Conservation (phyloP, 2,329 filamentous ascomycete genomes). For the Aureobasidium vineae region DNA sequence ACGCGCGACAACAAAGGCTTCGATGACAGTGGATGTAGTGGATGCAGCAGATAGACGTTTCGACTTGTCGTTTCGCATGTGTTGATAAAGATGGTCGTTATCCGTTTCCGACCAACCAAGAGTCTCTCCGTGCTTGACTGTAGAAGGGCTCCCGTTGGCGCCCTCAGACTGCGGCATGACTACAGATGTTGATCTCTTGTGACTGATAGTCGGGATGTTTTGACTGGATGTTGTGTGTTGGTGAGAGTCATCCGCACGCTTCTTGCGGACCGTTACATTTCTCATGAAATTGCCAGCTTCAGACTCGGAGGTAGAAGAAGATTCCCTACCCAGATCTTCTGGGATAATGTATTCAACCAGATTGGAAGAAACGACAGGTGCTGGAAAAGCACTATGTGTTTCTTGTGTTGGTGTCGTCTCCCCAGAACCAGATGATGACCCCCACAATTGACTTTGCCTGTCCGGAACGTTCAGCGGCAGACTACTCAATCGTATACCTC, state of each 20-base stretch:
- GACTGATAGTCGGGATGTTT: neutral
- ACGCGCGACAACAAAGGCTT: constrained; percentile 55
- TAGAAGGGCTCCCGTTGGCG: constrained; percentile 38
- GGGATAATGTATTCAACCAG: neutral
- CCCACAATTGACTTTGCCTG: neutral
- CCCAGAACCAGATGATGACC: neutral
- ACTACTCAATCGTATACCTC: constrained; percentile 18
- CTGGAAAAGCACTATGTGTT: neutral
- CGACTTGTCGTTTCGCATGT: constrained; percentile 36
- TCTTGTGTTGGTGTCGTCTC: constrained; percentile 21
- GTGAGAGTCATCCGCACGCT: constrained; percentile 31
- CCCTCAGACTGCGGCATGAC: neutral
- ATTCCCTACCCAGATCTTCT: neutral
- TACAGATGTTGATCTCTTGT: neutral
- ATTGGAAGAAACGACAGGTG: neutral
- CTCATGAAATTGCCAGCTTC: constrained; percentile 34
- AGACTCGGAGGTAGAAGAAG: neutral
- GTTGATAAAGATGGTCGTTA: constrained; percentile 33
- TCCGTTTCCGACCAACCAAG: constrained; percentile 50
- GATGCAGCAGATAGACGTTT: constrained; percentile 53
- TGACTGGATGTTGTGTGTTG: neutral
- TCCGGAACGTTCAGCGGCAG: neutral
- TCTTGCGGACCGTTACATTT: constrained; percentile 44
- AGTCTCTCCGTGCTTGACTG: constrained; percentile 35
- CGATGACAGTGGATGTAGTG: constrained; percentile 53